A percentile compares a stretch with the other conserved stretches of the same genome.
Conservation (phyloP, 2,329 filamentous ascomycete genomes). For the Fusarium sp. region DNA sequence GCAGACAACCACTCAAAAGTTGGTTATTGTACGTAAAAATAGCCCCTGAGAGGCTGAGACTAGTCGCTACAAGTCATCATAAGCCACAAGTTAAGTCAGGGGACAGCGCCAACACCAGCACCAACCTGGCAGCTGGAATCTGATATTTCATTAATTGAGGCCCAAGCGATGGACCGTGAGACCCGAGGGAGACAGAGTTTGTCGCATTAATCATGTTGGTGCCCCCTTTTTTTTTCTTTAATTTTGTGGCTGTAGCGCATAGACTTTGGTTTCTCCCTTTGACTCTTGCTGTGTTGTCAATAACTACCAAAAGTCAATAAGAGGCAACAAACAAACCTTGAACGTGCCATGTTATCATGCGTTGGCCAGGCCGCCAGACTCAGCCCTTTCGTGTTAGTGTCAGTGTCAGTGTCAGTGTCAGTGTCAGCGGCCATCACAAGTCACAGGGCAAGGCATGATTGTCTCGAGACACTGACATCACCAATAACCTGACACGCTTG, state of each 20-base stretch:
- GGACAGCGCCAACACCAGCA: conserved; percentile 4
- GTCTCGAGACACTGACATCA: conserved; percentile 47
- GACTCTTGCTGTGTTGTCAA: conserved; percentile 3
- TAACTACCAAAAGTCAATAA: not conserved
- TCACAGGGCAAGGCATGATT: conserved; percentile 10
- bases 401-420: conserved; percentile 9
- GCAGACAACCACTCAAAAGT: conserved; percentile 21
- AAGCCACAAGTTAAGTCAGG: not conserved
- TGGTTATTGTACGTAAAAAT: conserved; percentile 34
- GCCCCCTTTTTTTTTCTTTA: conserved; percentile 27
- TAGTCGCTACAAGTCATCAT: conserved; percentile 14
- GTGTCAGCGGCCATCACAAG: conserved; percentile 24
- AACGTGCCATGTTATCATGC: conserved; percentile 6
- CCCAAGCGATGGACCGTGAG: conserved; percentile 17
- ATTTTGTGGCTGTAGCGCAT: conserved; percentile 24
- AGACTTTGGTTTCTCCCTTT: conserved; percentile 13
- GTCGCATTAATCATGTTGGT: conserved; percentile 16
- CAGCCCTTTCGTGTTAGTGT: not conserved
- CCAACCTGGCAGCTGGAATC: conserved; percentile 23
- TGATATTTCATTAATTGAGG: conserved; percentile 9
- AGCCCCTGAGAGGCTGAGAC: conserved; percentile 30
- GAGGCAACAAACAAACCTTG: conserved; percentile 4
- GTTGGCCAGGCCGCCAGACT: not conserved
- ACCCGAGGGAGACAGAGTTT: conserved; percentile 22
- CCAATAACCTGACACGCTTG: conserved; percentile 42